Percentiles rank a stretch among this genome's conserved stretches.
Evolutionary conservation across 345 rosid species (phyloP).

Genomic region (Rhodamnia rubescens): DNA sequence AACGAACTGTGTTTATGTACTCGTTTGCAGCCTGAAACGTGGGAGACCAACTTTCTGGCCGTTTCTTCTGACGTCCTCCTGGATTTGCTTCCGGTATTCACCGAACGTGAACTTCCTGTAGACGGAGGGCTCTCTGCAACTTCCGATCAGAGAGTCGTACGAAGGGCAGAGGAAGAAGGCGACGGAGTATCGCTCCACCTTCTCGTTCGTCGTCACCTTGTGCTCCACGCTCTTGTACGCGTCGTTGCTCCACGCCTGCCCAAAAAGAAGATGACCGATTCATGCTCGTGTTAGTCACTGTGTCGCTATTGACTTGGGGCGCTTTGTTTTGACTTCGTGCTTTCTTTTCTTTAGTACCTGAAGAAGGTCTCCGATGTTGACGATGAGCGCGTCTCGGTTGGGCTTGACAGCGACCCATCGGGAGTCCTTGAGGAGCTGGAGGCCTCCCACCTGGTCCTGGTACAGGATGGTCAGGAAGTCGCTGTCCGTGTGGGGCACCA

Average conservation of each 20-base stretch:
- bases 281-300: background rate
- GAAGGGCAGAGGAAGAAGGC: slow-evolving; percentile 71
- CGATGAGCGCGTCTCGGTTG: slow-evolving; percentile 51
- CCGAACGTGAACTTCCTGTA: slow-evolving; percentile 54
- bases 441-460: slow-evolving; percentile 71
- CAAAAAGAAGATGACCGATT: background rate
- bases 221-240: slow-evolving; percentile 57
- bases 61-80: slow-evolving; percentile 39
- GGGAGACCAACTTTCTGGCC: slow-evolving; percentile 61
- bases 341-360: slow-evolving; percentile 24
- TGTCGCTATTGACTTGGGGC: background rate
- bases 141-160: slow-evolving; percentile 36
- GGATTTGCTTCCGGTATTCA: slow-evolving; percentile 49
- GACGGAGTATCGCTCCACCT: slow-evolving; percentile 38
- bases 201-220: slow-evolving; percentile 35
- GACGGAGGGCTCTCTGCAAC: slow-evolving; percentile 31
- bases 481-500: slow-evolving; percentile 68
- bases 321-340: background rate
- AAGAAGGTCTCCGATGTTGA: slow-evolving; percentile 65
- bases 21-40: slow-evolving; percentile 16
- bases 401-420: slow-evolving; percentile 63
- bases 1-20: background rate
- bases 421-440: slow-evolving; percentile 56
- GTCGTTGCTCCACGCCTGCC: slow-evolving; percentile 71
- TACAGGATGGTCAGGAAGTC: slow-evolving; percentile 53